Percentiles rank a stretch among this genome's conserved stretches.
Evolutionary conservation across 2,329 filamentous ascomycete species (phyloP).

Genomic region (Aspergillus aculeatus): DNA sequence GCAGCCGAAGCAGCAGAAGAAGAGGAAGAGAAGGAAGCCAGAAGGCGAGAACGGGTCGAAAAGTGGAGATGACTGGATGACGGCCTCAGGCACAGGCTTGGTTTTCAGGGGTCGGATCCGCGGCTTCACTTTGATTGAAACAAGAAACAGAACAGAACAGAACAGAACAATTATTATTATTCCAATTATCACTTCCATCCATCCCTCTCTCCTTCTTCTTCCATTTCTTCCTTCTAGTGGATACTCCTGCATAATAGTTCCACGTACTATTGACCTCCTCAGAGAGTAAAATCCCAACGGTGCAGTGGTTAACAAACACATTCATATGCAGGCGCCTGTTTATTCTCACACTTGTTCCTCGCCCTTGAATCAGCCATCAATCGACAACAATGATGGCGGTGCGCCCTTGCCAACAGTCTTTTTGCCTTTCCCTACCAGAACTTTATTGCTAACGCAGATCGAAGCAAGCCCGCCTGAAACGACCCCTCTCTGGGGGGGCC

Average conservation of each 20-base stretch:
- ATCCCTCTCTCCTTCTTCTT: not conserved
- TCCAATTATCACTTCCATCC: not conserved
- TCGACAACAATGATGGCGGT: not conserved
- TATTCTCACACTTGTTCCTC: not conserved
- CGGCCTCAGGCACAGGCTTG: constrained; percentile 8
- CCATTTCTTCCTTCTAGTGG: not conserved
- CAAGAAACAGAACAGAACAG: not conserved
- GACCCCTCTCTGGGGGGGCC: not conserved
- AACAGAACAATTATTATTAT: not conserved
- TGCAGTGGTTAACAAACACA: not conserved
- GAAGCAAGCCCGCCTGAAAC: not conserved
- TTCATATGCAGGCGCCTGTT: not conserved
- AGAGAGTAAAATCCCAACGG: not conserved
- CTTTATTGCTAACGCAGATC: not conserved
- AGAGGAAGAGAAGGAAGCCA: constrained; percentile 10
- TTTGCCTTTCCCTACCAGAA: not conserved
- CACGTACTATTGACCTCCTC: constrained; percentile 5
- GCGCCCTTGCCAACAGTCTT: not conserved
- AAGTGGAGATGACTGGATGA: not conserved
- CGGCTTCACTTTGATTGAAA: constrained; percentile 15
- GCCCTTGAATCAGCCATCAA: not conserved
- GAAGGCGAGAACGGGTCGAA: constrained; percentile 3
- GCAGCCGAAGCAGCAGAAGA: not conserved
- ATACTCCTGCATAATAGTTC: constrained; percentile 2
- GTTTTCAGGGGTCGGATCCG: constrained; percentile 22